Base-by-base conservation (phyloP, 2,329 filamentous ascomycete genomes). In the Xylariomycetidae sp. region DNA sequence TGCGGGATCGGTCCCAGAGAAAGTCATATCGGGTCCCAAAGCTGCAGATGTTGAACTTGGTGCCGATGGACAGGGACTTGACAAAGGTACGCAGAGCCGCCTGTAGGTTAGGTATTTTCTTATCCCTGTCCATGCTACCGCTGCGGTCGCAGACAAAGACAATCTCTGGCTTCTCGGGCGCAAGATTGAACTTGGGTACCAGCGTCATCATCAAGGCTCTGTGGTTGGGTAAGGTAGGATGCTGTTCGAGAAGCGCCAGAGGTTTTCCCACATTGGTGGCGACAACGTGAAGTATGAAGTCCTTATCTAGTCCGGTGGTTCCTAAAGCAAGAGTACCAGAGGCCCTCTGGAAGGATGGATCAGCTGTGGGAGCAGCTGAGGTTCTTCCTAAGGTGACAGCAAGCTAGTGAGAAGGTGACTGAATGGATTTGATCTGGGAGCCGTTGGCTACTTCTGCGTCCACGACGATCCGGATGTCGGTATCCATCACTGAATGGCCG, bases 91-190 rank as follows among this genome's bases (percentile, higher is more conserved):
- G 67, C 15, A 85, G 61, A 1, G 79, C 78, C 2, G 67, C 58
- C 16, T 67, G 59, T 3, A 81, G 63, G 19, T 77, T 68, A 1
- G 45, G 41, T 2, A 82, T 82, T 25, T 70, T 73, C 4, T 44
- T 42, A 0, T 26, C 16, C 4, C 43, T 42, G 0, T 26, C 16
- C 80, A 84, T 84, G 38, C 79, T 84, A 0, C 80, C 82, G 36
- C 80, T 85, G 32, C 82, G 72, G 52, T 88, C 84, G 35, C 79
- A 82, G 4, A 88, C 61, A 44, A 88, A 87, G 13, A 88, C 74
- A 15, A 88, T 70, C 50, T 88, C 83, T 4, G 67, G 64, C 34
- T 54, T 58, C 7, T 69, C 63, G 0, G 68, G 51, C 0, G 76
- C 74, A 0, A 85, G 60, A n/a, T 66, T 64, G 57, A 86, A 85